Evolutionary conservation across 2,329 filamentous ascomycete genomes (phyloP), one percentile per base, ranked within the genome.

Genomic region (Acephala macrosclerotiorum): DNA sequence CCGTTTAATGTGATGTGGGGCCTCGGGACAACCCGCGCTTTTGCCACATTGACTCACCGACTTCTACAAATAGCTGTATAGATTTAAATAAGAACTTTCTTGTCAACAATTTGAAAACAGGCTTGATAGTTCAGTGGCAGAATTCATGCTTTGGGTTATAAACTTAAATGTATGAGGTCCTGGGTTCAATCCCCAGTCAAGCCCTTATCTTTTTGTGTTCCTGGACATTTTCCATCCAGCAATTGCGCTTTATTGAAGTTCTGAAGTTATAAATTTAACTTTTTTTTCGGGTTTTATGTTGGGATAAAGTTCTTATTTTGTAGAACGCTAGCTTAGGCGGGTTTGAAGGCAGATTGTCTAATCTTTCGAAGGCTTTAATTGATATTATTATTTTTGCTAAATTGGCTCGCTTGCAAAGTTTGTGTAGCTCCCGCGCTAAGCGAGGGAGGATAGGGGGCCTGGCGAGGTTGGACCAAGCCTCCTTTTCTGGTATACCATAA

Each of bases 101-200:
- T n/a, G 7, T 20, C 45, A 49, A 20, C 4, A 49, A 49, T 11
- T n/a, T 20, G 25, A 25, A 9, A 49, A 49, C 7, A 25, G 45
- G 45, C 45, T 26, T 49, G 45, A 49, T 49, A 49, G 45, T 49
- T 49, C 45, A 49, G 45, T 49, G 45, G 45, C 22, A 49, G 45
- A 49, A 49, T 49, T 49, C 45, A 49, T 49, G 45, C 45, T 49
- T 49, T 49, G 45, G 45, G 45, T 49, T 11, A 16, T n/a, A 7
- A 49, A 3, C 45, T 12, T 22, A 49, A 49, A 5, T 49, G 45
- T 49, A 49, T 49, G 45, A 49, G 45, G 45, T 42, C 38, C 38
- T n/a, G 22, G 45, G 45, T 49, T 49, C 45, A 49, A 49, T 49
- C 45, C 45, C 45, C 45, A 49, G 45, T 49, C 22, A 49, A 26